A percentile compares a stretch with the other conserved stretches of the same genome.
Evolutionary conservation across 768 basidiomycete genomes (phyloP).

Genomic region (Ramaria rubella): DNA sequence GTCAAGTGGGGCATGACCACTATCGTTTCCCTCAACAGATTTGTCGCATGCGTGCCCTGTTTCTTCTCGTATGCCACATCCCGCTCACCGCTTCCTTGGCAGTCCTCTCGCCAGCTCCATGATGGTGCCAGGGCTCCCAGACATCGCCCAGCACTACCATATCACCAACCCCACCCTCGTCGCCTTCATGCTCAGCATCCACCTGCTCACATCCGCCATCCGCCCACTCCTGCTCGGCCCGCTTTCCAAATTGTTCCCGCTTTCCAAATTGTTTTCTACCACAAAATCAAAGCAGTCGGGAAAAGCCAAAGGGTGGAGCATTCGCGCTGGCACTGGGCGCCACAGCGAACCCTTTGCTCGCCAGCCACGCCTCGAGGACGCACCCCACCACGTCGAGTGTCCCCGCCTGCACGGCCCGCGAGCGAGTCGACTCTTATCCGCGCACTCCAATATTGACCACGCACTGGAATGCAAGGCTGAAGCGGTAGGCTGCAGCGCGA

Average conservation of each 20-base stretch:
- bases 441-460: constrained; percentile 96
- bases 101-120: constrained; percentile 49
- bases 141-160: constrained; percentile 42
- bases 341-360: constrained; percentile 80
- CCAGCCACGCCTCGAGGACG: constrained; percentile 89
- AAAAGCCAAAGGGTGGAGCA: constrained; percentile 75
- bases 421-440: constrained; percentile 86
- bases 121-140: constrained; percentile 64
- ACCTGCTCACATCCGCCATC: constrained; percentile 57
- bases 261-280: too few species aligned
- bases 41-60: constrained; percentile 30
- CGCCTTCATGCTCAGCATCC: constrained; percentile 56
- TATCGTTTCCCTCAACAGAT: constrained; percentile 38
- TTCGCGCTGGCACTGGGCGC: constrained; percentile 74
- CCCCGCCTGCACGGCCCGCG: constrained; percentile 90
- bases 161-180: constrained; percentile 47
- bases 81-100: constrained; percentile 55
- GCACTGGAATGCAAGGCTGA: constrained; percentile 92
- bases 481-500: constrained; percentile 81
- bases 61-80: constrained; percentile 26
- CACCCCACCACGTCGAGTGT: constrained; percentile 91
- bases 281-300: too few species aligned
- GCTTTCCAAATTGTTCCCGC: too few species aligned
- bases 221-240: constrained; percentile 64
- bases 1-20: constrained; percentile 47